These are phyloP conservation scores for Plasmopara viticola DNA, from an alignment of 352 stramenopile genomes.

Conservation along the genomic window DNA sequence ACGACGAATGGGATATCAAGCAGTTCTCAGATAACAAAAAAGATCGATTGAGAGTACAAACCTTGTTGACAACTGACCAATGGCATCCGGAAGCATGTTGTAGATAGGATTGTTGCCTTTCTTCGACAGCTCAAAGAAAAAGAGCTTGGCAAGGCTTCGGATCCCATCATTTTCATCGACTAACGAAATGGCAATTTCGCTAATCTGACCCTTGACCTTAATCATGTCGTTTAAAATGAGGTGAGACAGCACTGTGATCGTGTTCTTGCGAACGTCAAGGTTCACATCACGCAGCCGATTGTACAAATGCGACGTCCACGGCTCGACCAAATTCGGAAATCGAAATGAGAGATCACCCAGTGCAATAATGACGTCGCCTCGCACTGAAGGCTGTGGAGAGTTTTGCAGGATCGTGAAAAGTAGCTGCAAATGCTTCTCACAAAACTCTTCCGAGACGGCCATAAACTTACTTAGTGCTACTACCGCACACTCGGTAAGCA, in stretches of 20 bases:
- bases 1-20: background rate
- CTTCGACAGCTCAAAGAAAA: conserved; percentile 97
- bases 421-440: conserved; percentile 92
- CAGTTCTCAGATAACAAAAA: background rate
- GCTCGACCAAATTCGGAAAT: conserved; percentile 97
- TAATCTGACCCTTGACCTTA: conserved; percentile 96
- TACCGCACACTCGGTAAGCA: conserved; percentile 90
- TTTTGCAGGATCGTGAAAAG: conserved; percentile 91
- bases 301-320: conserved; percentile 96
- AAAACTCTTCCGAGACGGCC: conserved; percentile 94
- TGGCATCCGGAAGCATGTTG: conserved; percentile 97
- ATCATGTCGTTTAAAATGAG: conserved; percentile 99
- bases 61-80: conserved; percentile 87
- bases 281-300: conserved; percentile 88
- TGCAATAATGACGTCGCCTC: conserved; percentile 94
- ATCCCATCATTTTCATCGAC: conserved; percentile 92
- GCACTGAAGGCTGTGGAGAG: conserved; percentile 63
- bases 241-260: conserved; percentile 96
- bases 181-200: conserved; percentile 93
- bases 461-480: conserved; percentile 97
- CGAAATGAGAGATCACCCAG: conserved; percentile 96
- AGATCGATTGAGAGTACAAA: conserved; percentile 16
- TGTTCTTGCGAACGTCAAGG: conserved; percentile 91
- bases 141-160: conserved; percentile 89
- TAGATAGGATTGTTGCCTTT: conserved; percentile 97